These are phyloP conservation scores for Guadua angustifolia DNA, from an alignment of 176 grass and related monocot species.

Conservation along the genomic window DNA sequence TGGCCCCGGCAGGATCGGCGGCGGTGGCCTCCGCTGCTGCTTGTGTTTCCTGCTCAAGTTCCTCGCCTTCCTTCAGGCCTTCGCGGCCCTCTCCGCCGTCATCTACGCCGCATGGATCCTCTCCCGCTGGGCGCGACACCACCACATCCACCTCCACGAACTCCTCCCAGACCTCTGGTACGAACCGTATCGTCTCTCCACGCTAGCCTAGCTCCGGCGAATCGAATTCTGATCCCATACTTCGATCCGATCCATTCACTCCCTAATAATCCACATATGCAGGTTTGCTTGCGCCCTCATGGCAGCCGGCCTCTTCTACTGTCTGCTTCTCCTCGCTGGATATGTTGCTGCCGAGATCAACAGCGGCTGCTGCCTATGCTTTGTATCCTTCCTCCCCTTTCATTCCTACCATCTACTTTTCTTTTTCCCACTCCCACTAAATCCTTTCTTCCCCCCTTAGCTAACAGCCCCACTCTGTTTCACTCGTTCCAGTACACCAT, in stretches of 20 bases:
- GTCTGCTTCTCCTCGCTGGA: constrained; percentile 52
- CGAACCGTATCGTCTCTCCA: background rate
- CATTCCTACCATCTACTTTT: background rate
- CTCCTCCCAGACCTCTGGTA: constrained; percentile 66
- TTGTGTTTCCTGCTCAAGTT: constrained; percentile 65
- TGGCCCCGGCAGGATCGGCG: background rate
- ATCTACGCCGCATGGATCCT: constrained; percentile 67
- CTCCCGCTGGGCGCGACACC: constrained; percentile 57
- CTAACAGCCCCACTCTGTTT: background rate
- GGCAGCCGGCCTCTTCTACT: constrained; percentile 51
- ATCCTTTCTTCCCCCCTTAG: background rate
- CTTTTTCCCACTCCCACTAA: no score
- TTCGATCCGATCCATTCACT: background rate
- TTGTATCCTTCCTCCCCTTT: background rate
- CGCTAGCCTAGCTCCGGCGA: no score
- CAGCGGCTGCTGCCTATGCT: constrained; percentile 56
- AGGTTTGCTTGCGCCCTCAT: constrained; percentile 56
- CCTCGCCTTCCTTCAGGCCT: constrained; percentile 66
- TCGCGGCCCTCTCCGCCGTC: constrained; percentile 50
- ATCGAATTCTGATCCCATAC: background rate
- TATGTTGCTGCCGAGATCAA: constrained; percentile 63
- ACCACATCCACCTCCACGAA: constrained; percentile 37
- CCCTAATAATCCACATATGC: background rate
- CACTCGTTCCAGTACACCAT: constrained; percentile 45
- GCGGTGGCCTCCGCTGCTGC: constrained; percentile 24